Evolutionary conservation across 495 filamentous ascomycete genomes (phyloP), one percentile per base, ranked within the genome.

Genomic region (Terfezia boudieri): DNA sequence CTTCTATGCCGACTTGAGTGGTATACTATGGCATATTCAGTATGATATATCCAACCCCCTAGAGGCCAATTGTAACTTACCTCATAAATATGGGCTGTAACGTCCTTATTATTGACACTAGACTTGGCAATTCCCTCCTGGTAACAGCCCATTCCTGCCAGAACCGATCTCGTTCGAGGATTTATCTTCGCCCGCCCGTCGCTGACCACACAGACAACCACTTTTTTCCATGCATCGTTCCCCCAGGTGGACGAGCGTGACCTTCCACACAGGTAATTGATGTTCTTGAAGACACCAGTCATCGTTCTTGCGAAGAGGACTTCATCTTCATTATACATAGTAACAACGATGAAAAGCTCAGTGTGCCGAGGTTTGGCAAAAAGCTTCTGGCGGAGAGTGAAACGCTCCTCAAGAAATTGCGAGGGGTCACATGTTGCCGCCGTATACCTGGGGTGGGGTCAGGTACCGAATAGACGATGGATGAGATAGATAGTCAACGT

Each of bases 261-360:
- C 37, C 89, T 75, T 38, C 78, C 84, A 71, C 88, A 93, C 84
- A 99, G 92, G 70, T 87, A 85, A 68, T 94, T 85, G 59, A 99
- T 83, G 64, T 99, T 99, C 71, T 95, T 95, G 71, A 96, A 82
- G 1, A 99, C 89, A 69, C 92, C 92, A 8, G 82, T 84, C 86
- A 99, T 84, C 4, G 92, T 99, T 37, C 92, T 78, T 38, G 92
- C 87, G 64, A 99, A 94, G 16, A 96, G 74, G 56, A 94, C 83
- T 56, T 96, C 92, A 65, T 99, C 87, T 66, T 99, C 92, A 62
- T 99, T 99, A 71, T 86, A 99, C 92, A 99, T 99, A 36, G 92
- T 99, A 43, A 99, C 76, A 8, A 85, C 90, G 64, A 99, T 95
- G 69, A 99, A 96, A 0, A 99, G 74, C 71, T 99, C 92, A 0